Percentiles rank a stretch among this genome's conserved stretches.
These are phyloP conservation scores for Stephania cephalantha DNA, from an alignment of 164 flowering plant species.

Conservation along the genomic window DNA sequence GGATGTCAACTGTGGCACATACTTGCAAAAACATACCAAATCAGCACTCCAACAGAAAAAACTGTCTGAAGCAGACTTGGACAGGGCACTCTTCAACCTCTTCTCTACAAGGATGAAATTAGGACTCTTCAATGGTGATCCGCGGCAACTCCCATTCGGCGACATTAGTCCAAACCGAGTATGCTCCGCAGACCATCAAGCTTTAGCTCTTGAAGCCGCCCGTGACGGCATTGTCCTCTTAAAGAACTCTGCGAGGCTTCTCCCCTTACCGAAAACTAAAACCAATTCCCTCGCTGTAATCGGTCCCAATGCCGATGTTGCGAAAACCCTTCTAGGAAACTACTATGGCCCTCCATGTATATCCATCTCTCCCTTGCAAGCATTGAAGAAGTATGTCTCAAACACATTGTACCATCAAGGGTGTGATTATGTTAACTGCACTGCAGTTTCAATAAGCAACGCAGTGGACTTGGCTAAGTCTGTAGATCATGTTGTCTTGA, in stretches of 20 bases:
- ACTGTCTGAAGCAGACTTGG: constrained; percentile 34
- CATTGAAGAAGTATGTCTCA: constrained; percentile 33
- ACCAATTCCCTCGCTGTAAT: constrained; percentile 49
- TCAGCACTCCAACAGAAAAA: constrained; percentile 55
- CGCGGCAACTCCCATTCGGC: constrained; percentile 37
- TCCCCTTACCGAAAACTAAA: constrained; percentile 44
- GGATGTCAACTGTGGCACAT: constrained; percentile 81
- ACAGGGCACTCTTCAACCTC: constrained; percentile 73
- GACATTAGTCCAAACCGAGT: constrained; percentile 33
- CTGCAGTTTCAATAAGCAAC: constrained; percentile 26
- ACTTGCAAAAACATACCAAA: constrained; percentile 46
- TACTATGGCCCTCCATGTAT: constrained; percentile 66
- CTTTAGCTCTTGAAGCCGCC: constrained; percentile 67
- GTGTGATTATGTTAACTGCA: constrained; percentile 48
- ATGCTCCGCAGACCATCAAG: constrained; percentile 45
- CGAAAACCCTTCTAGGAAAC: constrained; percentile 50
- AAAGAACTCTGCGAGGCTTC: constrained; percentile 48
- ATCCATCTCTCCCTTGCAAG: constrained; percentile 41
- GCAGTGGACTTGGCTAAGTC: constrained; percentile 51
- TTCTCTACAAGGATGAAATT: constrained; percentile 73
- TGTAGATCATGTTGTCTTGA: constrained; percentile 56
- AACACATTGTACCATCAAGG: constrained; percentile 34
- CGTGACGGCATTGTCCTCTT: constrained; percentile 56
- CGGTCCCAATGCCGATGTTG: constrained; percentile 65
- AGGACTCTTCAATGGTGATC: constrained; percentile 74